Evolutionary conservation across 306 rosid genomes (phyloP).

Genomic region (Dalbergia oliveri): DNA sequence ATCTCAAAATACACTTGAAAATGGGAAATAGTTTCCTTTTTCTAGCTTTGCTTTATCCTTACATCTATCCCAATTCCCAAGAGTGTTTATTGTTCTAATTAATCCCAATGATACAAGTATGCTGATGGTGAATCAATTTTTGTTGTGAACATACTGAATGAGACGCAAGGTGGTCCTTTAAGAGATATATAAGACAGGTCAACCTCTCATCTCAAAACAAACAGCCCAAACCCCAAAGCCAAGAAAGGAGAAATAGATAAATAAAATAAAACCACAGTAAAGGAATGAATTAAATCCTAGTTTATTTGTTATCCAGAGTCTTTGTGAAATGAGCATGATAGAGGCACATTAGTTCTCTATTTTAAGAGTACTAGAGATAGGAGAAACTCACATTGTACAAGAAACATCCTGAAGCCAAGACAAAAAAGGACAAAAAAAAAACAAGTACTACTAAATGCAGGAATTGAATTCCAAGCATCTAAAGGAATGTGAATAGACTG

Average conservation of each 20-base stretch:
- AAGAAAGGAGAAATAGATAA: not conserved
- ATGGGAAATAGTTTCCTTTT: slow-evolving; percentile 10
- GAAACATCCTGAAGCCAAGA: too few species aligned
- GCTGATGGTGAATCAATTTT: slow-evolving; percentile 3
- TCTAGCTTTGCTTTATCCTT: slow-evolving; percentile 2
- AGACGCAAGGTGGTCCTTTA: not conserved
- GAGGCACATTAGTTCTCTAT: too few species aligned
- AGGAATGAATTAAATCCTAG: slow-evolving; percentile 21
- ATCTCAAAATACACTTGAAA: not conserved
- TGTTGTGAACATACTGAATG: slow-evolving; percentile 7
- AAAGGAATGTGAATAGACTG: not conserved
- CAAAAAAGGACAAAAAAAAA: too few species aligned
- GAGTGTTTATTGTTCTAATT: not conserved
- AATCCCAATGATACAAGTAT: slow-evolving; percentile 9
- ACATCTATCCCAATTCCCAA: not conserved
- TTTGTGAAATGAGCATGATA: too few species aligned
- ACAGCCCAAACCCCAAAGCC: not conserved
- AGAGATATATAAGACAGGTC: not conserved
- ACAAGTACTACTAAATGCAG: too few species aligned
- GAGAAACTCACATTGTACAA: too few species aligned
- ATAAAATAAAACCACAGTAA: not conserved
- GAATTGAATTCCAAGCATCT: too few species aligned
- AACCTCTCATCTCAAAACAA: not conserved
- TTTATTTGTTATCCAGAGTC: too few species aligned
- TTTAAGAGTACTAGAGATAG: too few species aligned